Evolutionary conservation across 2,329 filamentous ascomycete genomes (phyloP), one percentile per base, ranked within the genome.

Genomic region (Penicillium brasilianum): DNA sequence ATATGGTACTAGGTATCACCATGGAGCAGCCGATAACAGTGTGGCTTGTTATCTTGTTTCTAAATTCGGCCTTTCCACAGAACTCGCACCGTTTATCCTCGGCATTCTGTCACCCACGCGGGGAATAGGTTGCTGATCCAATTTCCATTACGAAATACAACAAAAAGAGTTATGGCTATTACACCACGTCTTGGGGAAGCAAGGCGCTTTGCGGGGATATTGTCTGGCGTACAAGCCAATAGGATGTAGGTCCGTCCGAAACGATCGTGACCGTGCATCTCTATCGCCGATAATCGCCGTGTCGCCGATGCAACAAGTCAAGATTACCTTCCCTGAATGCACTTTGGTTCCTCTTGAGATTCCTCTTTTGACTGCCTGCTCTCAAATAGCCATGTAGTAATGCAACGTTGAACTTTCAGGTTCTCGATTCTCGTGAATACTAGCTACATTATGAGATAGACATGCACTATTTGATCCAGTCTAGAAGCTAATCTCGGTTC

Each of bases 211-310:
- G 44, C 25, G 44, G 44, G 44, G 44, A 48, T 48, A 2, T 9
- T 16, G 5, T 16, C 8, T 13, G 30, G 14, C 10, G 6, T 14
- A 4, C 20, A 46, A 16, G 22, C 59, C 59, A 61, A 61, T 61
- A 34, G 50, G 55, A 55, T 51, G 36, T 36, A 22, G 43, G 39
- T 61, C 59, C 59, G 59, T 50, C 22, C 44, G 44, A 55, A 20
- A 25, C 25, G 14, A 49, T 32, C 4, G 32, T 44, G 43, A 10
- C 22, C 11, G 39, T 22, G 18, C 39, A 43, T 48, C 49, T 20
- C 48, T 46, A 46, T 48, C 57, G 41, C 56, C 56, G 56, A 58
- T 20, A 43, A 58, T 44, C 56, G 41, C 49, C 57, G 57, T 16
- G 25, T 48, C 14, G 20, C 56, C 49, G 56, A 48, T 20, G 32